Percentiles rank a stretch among this genome's conserved stretches.
phyloP scores from a whole-genome alignment of 164 flowering plant genomes.

The Vitis rupestris region DNA sequence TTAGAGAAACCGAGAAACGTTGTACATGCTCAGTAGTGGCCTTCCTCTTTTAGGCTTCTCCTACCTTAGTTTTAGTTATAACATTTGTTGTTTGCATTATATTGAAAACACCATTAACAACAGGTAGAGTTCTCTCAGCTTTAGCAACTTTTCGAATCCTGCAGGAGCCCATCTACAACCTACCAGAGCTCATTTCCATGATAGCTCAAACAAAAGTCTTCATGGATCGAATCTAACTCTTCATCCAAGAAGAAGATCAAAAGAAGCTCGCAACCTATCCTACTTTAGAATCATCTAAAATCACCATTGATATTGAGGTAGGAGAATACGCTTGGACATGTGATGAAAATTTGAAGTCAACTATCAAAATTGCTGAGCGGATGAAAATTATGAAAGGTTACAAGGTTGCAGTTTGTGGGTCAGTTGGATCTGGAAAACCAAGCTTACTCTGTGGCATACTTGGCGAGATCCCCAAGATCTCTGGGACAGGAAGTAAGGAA shows the following conservation, averaged over 20 bases:
- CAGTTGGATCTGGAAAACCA: constrained; percentile 86
- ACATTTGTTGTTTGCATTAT: constrained; percentile 77
- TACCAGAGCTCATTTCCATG: constrained; percentile 85
- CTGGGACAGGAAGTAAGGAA: constrained; percentile 50
- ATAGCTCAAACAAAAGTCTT: constrained; percentile 82
- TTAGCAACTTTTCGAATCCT: constrained; percentile 77
- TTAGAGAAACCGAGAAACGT: constrained; percentile 60
- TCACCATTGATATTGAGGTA: constrained; percentile 48
- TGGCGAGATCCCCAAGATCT: constrained; percentile 65
- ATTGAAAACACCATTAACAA: constrained; percentile 55
- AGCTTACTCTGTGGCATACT: constrained; percentile 72
- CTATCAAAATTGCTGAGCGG: constrained; percentile 43
- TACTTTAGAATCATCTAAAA: constrained; percentile 18
- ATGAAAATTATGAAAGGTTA: constrained; percentile 49
- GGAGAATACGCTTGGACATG: constrained; percentile 66
- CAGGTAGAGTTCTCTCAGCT: constrained; percentile 73
- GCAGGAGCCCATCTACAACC: constrained; percentile 81
- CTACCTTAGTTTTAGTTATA: constrained; percentile 65
- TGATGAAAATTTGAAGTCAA: constrained; percentile 27
- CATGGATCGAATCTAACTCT: constrained; percentile 50
- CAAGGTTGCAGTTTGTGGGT: constrained; percentile 80
- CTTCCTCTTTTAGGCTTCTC: constrained; percentile 90
- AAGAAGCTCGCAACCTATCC: constrained; percentile 18
- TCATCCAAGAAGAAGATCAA: constrained; percentile 49
- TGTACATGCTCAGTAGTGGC: constrained; percentile 63